Evolutionary conservation across 768 basidiomycete genomes (phyloP).

Genomic region (Panaeolus papilionaceus): DNA sequence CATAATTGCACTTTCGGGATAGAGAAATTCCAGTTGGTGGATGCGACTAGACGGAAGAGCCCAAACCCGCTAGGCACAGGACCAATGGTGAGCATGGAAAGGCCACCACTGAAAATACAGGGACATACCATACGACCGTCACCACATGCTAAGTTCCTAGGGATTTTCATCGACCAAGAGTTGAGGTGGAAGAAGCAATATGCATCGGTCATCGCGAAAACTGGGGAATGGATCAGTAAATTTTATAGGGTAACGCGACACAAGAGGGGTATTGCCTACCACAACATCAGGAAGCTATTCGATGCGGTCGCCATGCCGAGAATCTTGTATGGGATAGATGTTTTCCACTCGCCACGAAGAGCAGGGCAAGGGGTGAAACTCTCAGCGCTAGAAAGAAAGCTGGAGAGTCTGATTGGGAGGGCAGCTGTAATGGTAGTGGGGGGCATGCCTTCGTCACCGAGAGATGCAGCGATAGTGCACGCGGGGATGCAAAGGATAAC

Average conservation of each 20-base stretch:
- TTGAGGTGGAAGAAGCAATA: conserved; percentile 19
- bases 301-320: conserved; percentile 31
- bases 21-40: conserved; percentile 21
- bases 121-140: conserved; percentile 2
- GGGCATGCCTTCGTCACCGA: conserved; percentile 21
- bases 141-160: not conserved
- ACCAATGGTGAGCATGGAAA: not conserved
- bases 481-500: conserved; percentile 22
- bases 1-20: conserved; percentile 22
- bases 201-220: conserved; percentile 27
- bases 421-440: conserved; percentile 22
- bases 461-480: conserved; percentile 18
- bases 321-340: conserved; percentile 38
- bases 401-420: conserved; percentile 19
- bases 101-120: conserved; percentile 8
- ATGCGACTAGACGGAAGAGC: not conserved
- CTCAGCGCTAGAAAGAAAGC: conserved; percentile 9
- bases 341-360: conserved; percentile 27
- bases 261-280: conserved; percentile 25
- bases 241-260: conserved; percentile 28
- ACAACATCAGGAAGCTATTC: conserved; percentile 32
- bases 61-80: not conserved
- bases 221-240: conserved; percentile 26
- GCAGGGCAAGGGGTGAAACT: not conserved
- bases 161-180: conserved; percentile 6